Base-by-base conservation (phyloP, 495 filamentous ascomycete genomes). In the Eremomyces bilateralis region DNA sequence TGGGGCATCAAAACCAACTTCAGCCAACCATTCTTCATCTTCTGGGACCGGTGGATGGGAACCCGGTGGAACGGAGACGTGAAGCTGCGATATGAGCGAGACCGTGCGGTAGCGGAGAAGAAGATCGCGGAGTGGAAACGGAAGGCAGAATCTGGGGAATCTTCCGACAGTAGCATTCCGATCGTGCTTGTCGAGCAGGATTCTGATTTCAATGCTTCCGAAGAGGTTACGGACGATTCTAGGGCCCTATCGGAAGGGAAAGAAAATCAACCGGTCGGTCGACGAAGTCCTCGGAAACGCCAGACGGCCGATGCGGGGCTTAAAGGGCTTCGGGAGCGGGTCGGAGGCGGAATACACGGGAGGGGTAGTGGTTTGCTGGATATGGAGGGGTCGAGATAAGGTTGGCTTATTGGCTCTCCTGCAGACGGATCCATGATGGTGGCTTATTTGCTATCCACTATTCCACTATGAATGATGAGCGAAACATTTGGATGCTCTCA, bases 1-100 rank as follows among this genome's bases (percentile, higher is more conserved):
- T 97, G 85, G 88, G 88, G 88, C 31, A 92, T 97, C 61, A 94
- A 88, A 55, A 64, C 60, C 10, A 71, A 71, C 39, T 71, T 67
- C 49, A 76, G 73, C 0, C 80, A 88, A 50, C 80, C 80, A 0
- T 84, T 80, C 58, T 80, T 83, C 57, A 85, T 75, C 31, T 76
- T 82, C 53, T 88, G 80, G 80, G 80, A 88, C 48, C 59, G 63
- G 17, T 33, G 66, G 30, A 58, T 82, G 8, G 73, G 73, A 20
- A 88, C 80, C 20, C 67, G 64, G 49, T 88, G 74, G 74, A 64
- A 59, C 25, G 73, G 64, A 19, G 63, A 67, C 42, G 59, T 62
- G 1, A 53, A 53, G 22, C 54, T 52, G 22, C 49, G 58, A 15
- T 66, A 66, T 33, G 63, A 61, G 42, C 48, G 53, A 5, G 41